Base-by-base conservation (phyloP, 2,329 filamentous ascomycete genomes). In the Sporothrix euskadiensis region DNA sequence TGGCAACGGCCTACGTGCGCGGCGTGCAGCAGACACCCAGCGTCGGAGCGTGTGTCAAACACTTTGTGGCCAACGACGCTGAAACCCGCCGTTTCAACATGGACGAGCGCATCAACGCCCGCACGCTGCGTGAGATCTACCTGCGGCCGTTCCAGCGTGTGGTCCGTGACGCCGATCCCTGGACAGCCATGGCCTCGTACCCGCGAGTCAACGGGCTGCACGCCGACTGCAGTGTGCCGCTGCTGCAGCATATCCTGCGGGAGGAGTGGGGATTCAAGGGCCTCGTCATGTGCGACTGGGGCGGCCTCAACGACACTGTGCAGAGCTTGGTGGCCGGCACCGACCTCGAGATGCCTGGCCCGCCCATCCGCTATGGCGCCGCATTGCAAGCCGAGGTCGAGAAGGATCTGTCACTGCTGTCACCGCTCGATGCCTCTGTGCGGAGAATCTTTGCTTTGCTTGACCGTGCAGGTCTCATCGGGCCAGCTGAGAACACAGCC, bases 21-120 rank as follows among this genome's bases (percentile, higher is more conserved):
- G 74, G 74, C 8, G 72, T 75, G 12, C 72, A 75, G 35, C 14
- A 19, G 8, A 30, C 61, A 44, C 14, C 57, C 16, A 47, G 72
- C 7, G 69, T 75, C 12, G 65, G 49, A 9, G 69, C 74, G 8
- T 72, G 69, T n/a, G 65, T 72, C 41, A 75, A 75, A 70, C 74
- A 89, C 79, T 92, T 91, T 75, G 89, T 91, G 22, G 89, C 85
- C n/a, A 93, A 93, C 74, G 91, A 93, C 79, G 88, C 92, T 79
- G 91, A 93, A 80, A 92, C 91, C 0, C 83, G 90, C 78, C 86
- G 90, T 70, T 83, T 90, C 76, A 90, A 87, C 0, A 87, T 92
- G 75, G 86, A 92, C 80, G 89, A 89, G 5, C 82, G 89, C 35
- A 84, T 93, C 69, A 86, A 88, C 52, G 90, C 92, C 77, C 84